phyloP scores from a whole-genome alignment of 2,329 filamentous ascomycete genomes.

The Pseudophaeomoniella oleicola region DNA sequence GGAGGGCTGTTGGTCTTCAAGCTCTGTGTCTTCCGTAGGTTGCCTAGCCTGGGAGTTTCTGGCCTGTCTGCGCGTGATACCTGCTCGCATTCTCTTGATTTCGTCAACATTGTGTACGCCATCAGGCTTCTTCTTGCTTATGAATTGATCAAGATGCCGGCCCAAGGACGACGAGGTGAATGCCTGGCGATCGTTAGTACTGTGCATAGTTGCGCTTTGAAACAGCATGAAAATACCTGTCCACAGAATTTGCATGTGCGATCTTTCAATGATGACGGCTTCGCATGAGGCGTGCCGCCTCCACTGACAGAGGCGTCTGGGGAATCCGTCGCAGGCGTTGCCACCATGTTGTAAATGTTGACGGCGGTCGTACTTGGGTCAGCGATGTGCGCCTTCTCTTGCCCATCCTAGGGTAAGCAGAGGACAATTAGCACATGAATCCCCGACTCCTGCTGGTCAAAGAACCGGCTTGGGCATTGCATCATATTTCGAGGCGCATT shows the following conservation, averaged over 20 bases:
- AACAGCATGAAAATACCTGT: neutral
- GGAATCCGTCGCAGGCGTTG: neutral
- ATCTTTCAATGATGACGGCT: neutral
- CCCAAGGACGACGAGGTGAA: slow-evolving; percentile 92
- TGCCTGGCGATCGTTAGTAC: slow-evolving; percentile 54
- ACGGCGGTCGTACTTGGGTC: too few species aligned
- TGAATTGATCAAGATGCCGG: slow-evolving; percentile 85
- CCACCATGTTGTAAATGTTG: too few species aligned
- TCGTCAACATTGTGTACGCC: slow-evolving; percentile 82
- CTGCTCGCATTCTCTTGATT: slow-evolving; percentile 68
- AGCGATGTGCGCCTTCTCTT: too few species aligned
- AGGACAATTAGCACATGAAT: too few species aligned
- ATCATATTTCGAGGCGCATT: too few species aligned
- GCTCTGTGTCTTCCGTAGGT: slow-evolving; percentile 47
- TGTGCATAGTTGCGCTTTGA: neutral
- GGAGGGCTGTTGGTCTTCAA: slow-evolving; percentile 27
- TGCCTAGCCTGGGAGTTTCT: slow-evolving; percentile 44
- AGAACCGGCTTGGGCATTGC: too few species aligned
- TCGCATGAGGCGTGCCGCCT: neutral
- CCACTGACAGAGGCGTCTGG: neutral
- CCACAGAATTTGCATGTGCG: neutral
- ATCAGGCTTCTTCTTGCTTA: slow-evolving; percentile 88
- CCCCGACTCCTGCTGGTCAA: too few species aligned
- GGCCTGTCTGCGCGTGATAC: slow-evolving; percentile 75
- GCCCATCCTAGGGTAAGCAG: too few species aligned